A percentile compares a stretch with the other conserved stretches of the same genome.
phyloP scores from a whole-genome alignment of 2,329 filamentous ascomycete genomes.

The Dothistroma pini region DNA sequence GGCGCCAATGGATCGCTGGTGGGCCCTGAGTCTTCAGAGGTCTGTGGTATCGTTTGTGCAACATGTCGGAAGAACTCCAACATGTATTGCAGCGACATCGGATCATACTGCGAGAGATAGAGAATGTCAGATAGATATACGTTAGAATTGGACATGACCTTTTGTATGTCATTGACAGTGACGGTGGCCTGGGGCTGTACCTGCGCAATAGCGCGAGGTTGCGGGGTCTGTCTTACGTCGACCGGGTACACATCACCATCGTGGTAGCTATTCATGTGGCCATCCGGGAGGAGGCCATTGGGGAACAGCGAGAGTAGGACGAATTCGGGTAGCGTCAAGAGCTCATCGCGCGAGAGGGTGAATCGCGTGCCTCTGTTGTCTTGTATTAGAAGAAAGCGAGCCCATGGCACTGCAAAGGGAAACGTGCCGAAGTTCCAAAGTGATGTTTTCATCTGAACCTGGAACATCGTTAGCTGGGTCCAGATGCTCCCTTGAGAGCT shows the following conservation, averaged over 20 bases:
- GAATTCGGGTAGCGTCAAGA: conserved; percentile 93
- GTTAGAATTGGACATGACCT: conserved; percentile 42
- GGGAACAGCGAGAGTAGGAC: conserved; percentile 96
- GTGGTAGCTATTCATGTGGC: conserved; percentile 87
- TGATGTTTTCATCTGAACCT: conserved; percentile 85
- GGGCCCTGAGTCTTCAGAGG: conserved; percentile 48
- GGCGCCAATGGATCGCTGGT: conserved; percentile 46
- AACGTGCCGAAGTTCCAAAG: conserved; percentile 82
- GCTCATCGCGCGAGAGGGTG: conserved; percentile 88
- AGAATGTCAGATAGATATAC: conserved; percentile 56
- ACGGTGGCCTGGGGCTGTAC: conserved; percentile 27
- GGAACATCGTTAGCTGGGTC: neutral
- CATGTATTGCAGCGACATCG: conserved; percentile 96
- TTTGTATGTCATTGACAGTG: conserved; percentile 38
- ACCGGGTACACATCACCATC: conserved; percentile 95
- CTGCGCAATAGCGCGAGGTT: conserved; percentile 31
- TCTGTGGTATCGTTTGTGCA: conserved; percentile 89
- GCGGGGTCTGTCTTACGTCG: conserved; percentile 64
- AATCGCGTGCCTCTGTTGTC: conserved; percentile 77
- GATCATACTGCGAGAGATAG: conserved; percentile 76
- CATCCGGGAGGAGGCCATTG: conserved; percentile 95
- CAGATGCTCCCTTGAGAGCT: neutral
- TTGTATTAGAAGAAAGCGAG: conserved; percentile 23
- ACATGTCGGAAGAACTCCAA: conserved; percentile 96
- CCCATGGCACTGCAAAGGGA: neutral